phyloP scores from a whole-genome alignment of 148 eudicot genomes.

The Amaranthus palmeri region DNA sequence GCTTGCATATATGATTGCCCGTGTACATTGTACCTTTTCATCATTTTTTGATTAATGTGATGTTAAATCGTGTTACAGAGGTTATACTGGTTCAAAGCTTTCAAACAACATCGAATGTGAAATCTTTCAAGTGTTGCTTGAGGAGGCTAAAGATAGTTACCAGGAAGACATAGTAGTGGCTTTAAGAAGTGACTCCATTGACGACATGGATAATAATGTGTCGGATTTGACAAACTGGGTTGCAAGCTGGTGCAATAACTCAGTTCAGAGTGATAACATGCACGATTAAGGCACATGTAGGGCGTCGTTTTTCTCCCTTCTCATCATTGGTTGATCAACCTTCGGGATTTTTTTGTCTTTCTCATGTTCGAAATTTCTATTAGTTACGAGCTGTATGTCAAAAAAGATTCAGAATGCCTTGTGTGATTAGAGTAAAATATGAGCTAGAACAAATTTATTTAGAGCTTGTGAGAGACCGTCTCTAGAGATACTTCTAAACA shows the following conservation, averaged over 20 bases:
- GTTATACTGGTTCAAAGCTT: conserved; percentile 73
- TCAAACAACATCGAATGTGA: conserved; percentile 80
- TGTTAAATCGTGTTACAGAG: conserved; percentile 36
- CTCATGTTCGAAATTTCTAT: no score
- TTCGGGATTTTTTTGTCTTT: no score
- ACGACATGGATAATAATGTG: conserved; percentile 60
- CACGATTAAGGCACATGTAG: conserved; percentile 10
- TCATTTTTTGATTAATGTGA: background rate
- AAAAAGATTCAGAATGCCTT: no score
- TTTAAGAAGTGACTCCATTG: conserved; percentile 56
- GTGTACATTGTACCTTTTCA: background rate
- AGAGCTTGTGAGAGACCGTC: no score
- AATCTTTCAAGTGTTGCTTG: conserved; percentile 68
- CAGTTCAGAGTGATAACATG: conserved; percentile 26
- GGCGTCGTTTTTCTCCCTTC: background rate
- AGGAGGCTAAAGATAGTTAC: conserved; percentile 80
- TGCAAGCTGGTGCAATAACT: conserved; percentile 41
- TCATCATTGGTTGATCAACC: background rate
- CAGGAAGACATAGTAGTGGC: conserved; percentile 51
- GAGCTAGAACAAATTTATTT: no score
- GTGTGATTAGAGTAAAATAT: no score
- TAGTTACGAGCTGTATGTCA: no score
- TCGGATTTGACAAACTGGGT: conserved; percentile 56
- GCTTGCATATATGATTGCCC: no score
- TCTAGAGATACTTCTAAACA: no score